Evolutionary conservation across 306 rosid species (phyloP).

Genomic region (Prunus campanulata): DNA sequence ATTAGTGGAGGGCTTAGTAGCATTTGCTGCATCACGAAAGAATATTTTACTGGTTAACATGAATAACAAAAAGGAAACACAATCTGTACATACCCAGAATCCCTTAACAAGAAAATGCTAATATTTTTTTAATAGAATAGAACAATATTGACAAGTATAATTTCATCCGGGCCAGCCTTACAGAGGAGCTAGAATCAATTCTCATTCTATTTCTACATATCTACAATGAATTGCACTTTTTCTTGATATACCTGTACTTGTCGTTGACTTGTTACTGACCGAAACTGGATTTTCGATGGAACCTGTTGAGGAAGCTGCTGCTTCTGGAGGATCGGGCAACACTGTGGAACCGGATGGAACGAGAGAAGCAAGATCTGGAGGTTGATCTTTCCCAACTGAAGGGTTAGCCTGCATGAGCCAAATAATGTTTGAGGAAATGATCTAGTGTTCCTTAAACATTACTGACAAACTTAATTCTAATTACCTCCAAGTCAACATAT

Average conservation of each 20-base stretch:
- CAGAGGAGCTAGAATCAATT: background rate
- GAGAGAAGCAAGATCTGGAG: constrained; percentile 89
- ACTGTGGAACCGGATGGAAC: constrained; percentile 56
- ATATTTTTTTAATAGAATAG: background rate
- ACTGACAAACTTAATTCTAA: constrained; percentile 8
- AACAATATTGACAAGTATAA: background rate
- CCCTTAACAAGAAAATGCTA: background rate
- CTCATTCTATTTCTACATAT: background rate
- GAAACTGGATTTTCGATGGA: constrained; percentile 36
- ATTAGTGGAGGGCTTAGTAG: constrained; percentile 37
- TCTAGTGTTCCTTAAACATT: background rate
- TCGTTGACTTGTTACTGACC: constrained; percentile 27
- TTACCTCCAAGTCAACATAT: constrained; percentile 93
- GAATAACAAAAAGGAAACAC: background rate
- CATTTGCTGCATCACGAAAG: constrained; percentile 43
- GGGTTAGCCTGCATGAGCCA: constrained; percentile 72
- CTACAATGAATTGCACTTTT: constrained; percentile 9
- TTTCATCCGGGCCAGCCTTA: background rate
- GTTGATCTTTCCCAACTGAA: constrained; percentile 82
- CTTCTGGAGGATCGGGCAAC: constrained; percentile 53
- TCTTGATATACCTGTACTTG: constrained; percentile 42
- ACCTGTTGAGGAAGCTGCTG: constrained; percentile 44
- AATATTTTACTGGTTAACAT: background rate
- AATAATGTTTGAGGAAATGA: constrained; percentile 11
- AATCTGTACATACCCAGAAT: background rate